Evolutionary conservation across 768 basidiomycete genomes (phyloP).

Genomic region (Cytidiella melzeri): DNA sequence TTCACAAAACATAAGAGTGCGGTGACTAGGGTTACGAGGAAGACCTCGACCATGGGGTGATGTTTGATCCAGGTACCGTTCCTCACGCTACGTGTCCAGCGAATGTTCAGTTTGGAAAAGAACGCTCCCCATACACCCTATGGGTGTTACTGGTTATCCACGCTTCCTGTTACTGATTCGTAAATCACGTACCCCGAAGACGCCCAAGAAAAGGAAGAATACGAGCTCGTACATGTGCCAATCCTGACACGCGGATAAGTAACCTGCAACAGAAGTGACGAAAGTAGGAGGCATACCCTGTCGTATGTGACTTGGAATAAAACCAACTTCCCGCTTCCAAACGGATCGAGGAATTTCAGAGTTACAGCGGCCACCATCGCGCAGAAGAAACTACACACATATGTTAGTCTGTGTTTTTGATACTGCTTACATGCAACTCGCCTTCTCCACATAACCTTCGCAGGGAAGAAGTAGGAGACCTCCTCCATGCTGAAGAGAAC

Average conservation of each 20-base stretch:
- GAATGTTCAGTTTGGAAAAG: conserved; percentile 87
- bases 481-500: conserved; percentile 92
- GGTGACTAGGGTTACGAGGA: conserved; percentile 76
- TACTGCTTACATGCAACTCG: conserved; percentile 25
- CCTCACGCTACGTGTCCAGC: conserved; percentile 81
- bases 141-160: too few relatives aligned
- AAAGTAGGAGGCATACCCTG: conserved; percentile 42
- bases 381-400: conserved; percentile 81
- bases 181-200: conserved; percentile 66
- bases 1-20: conserved; percentile 79
- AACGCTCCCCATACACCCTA: conserved; percentile 92
- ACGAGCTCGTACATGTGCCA: conserved; percentile 90
- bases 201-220: conserved; percentile 79
- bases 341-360: conserved; percentile 87
- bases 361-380: conserved; percentile 97
- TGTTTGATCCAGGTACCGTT: conserved; percentile 73
- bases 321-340: conserved; percentile 91
- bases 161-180: neutral
- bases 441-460: conserved; percentile 97
- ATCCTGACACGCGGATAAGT: conserved; percentile 47
- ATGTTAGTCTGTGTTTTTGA: conserved; percentile 24
- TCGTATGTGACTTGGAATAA: conserved; percentile 89
- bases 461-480: conserved; percentile 94
- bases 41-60: conserved; percentile 80
- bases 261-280: too few relatives aligned